Percentiles rank a stretch among this genome's conserved stretches.
Conservation (phyloP, 768 basidiomycete genomes). For the Rhodotorula sphaerocarpa region DNA sequence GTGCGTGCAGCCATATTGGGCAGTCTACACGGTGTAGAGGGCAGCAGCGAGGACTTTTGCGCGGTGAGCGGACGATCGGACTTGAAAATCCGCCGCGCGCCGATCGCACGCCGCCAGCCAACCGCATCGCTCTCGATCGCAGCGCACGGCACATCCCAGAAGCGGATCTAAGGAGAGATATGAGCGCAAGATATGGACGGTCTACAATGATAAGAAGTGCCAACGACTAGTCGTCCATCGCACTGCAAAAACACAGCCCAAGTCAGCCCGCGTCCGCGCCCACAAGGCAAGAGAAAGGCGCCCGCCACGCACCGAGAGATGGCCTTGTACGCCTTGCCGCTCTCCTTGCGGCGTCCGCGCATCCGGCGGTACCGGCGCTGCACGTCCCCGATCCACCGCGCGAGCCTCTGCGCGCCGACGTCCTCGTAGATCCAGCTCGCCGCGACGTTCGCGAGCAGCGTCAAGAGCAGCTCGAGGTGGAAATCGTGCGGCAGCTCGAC, state of each 20-base stretch:
- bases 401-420: conserved; percentile 35
- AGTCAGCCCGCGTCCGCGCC: neutral
- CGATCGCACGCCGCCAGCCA: too few relatives aligned
- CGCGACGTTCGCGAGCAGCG: conserved; percentile 61
- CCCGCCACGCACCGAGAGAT: conserved; percentile 54
- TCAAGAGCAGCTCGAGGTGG: conserved; percentile 60
- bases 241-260: neutral
- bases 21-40: too few relatives aligned
- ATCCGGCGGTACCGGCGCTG: conserved; percentile 40
- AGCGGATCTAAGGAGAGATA: too few relatives aligned
- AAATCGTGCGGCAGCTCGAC: conserved; percentile 64
- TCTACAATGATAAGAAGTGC: too few relatives aligned
- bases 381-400: conserved; percentile 39
- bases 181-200: too few relatives aligned
- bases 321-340: conserved; percentile 74
- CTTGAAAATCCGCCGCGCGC: too few relatives aligned
- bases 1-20: too few relatives aligned
- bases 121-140: too few relatives aligned
- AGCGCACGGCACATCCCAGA: too few relatives aligned
- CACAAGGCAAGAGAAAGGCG: too few relatives aligned
- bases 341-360: conserved; percentile 49
- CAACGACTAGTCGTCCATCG: conserved; percentile 7
- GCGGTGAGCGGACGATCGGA: too few relatives aligned
- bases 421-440: conserved; percentile 65
- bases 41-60: too few relatives aligned